A percentile compares a stretch with the other conserved stretches of the same genome.
These are phyloP conservation scores for Tardiomyces blankii DNA, from an alignment of 1,139 yeast species.

Conservation along the genomic window DNA sequence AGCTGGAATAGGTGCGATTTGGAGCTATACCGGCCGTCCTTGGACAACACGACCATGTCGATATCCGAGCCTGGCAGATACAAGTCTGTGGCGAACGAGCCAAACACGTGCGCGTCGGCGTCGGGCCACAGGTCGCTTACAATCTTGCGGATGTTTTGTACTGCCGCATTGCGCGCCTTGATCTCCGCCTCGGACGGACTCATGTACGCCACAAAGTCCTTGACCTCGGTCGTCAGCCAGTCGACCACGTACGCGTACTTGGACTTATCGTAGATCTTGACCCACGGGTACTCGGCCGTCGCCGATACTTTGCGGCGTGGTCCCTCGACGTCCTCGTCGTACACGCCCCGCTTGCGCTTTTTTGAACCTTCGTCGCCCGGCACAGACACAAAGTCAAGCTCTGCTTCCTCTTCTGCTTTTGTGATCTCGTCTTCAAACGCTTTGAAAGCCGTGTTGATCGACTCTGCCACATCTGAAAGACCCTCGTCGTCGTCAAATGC, in stretches of 20 bases:
- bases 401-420: constrained; percentile 5
- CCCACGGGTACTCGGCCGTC: constrained; percentile 57
- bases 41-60: constrained; percentile 79
- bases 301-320: background rate
- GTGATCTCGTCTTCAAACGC: constrained; percentile 14
- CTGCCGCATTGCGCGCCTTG: constrained; percentile 53
- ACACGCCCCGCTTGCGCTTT: background rate
- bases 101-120: constrained; percentile 79
- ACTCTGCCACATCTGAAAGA: constrained; percentile 12
- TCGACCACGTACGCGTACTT: constrained; percentile 68
- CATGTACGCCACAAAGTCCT: constrained; percentile 75
- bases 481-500: constrained; percentile 22
- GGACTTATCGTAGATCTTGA: constrained; percentile 63
- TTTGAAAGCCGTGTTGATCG: constrained; percentile 15
- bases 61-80: constrained; percentile 95
- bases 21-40: constrained; percentile 50
- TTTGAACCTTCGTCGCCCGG: background rate
- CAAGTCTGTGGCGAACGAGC: constrained; percentile 90
- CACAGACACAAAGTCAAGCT: background rate
- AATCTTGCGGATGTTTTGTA: constrained; percentile 45
- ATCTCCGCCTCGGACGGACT: constrained; percentile 80
- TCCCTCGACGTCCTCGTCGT: background rate
- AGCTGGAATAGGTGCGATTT: constrained; percentile 55
- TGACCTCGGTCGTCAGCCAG: constrained; percentile 81
- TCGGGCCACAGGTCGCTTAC: constrained; percentile 66